phyloP scores from a whole-genome alignment of 2,329 filamentous ascomycete genomes.

The Xylaria multiplex region DNA sequence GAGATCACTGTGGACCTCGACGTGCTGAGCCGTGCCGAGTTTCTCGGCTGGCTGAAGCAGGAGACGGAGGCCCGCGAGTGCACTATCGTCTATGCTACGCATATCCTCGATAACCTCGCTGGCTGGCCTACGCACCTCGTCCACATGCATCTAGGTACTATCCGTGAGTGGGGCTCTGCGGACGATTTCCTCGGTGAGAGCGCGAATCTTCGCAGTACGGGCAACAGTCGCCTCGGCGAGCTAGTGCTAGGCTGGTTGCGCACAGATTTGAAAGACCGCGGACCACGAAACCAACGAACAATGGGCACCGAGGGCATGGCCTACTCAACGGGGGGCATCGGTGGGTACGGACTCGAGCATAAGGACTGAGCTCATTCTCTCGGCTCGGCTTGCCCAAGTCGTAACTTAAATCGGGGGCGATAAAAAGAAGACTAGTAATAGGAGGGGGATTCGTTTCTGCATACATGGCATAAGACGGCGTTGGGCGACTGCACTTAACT shows the following conservation, averaged over 20 bases:
- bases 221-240: slow-evolving; percentile 87
- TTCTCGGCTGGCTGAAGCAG: slow-evolving; percentile 83
- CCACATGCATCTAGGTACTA: slow-evolving; percentile 89
- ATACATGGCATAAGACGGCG: slow-evolving; percentile 29
- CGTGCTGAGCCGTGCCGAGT: slow-evolving; percentile 83
- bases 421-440: not conserved
- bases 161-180: slow-evolving; percentile 86
- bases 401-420: not conserved
- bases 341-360: slow-evolving; percentile 67
- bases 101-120: slow-evolving; percentile 94
- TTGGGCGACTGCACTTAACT: slow-evolving; percentile 43
- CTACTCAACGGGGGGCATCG: slow-evolving; percentile 64
- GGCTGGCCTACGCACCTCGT: slow-evolving; percentile 96
- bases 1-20: slow-evolving; percentile 98
- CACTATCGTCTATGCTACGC: slow-evolving; percentile 96
- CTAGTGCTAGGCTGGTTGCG: slow-evolving; percentile 88
- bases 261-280: slow-evolving; percentile 80
- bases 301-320: slow-evolving; percentile 71
- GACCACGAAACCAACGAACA: slow-evolving; percentile 72
- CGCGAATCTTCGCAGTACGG: slow-evolving; percentile 55
- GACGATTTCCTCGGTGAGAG: slow-evolving; percentile 72
- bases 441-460: slow-evolving; percentile 9
- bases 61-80: slow-evolving; percentile 86
- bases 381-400: not conserved
- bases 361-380: slow-evolving; percentile 41